Evolutionary conservation across 257 asterid species (phyloP).

Genomic region (Capsicum baccatum): DNA sequence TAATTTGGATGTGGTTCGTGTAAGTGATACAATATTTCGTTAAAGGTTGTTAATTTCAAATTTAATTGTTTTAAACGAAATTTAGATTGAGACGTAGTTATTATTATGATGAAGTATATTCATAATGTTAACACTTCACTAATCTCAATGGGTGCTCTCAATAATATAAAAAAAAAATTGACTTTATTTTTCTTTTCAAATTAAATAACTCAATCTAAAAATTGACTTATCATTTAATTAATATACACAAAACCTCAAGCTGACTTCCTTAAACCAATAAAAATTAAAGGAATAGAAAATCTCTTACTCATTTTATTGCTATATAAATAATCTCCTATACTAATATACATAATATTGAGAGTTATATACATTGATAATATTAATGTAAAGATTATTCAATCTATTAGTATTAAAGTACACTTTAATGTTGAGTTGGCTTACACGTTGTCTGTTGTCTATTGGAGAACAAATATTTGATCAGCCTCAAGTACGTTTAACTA

Average conservation of each 20-base stretch:
- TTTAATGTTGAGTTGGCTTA: rapidly evolving
- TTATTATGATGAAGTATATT: background rate
- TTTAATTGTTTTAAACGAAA: background rate
- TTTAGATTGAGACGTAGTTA: background rate
- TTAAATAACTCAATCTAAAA: background rate
- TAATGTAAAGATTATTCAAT: background rate
- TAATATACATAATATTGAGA: background rate
- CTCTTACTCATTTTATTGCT: background rate
- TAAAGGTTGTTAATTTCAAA: background rate
- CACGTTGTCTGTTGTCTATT: background rate
- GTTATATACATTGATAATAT: background rate
- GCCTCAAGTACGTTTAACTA: too few species aligned
- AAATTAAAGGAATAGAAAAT: background rate
- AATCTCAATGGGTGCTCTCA: conserved; percentile 9
- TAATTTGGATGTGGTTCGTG: background rate
- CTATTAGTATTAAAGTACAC: background rate
- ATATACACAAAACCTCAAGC: background rate
- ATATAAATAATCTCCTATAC: background rate
- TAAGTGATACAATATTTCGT: background rate
- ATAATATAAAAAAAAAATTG: background rate
- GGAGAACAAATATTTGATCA: background rate
- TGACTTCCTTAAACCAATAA: background rate
- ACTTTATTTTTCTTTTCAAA: background rate
- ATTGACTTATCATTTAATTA: background rate
- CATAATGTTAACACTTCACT: background rate